phyloP scores from a whole-genome alignment of 352 stramenopile species.

The Paralagenidium karlingii region DNA sequence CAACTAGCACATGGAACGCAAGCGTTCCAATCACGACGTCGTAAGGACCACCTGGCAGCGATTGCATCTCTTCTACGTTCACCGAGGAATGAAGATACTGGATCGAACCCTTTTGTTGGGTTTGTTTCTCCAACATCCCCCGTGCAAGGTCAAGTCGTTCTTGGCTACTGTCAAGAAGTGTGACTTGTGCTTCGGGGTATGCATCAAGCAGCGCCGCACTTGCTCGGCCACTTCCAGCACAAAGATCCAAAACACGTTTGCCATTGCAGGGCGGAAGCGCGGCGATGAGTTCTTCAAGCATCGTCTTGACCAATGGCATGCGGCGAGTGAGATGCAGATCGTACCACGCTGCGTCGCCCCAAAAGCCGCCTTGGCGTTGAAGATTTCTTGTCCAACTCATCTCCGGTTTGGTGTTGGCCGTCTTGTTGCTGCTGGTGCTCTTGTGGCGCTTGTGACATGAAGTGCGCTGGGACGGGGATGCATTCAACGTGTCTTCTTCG shows the following conservation, averaged over 20 bases:
- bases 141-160: conserved; percentile 40
- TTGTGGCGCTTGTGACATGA: too few relatives aligned
- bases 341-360: conserved; percentile 68
- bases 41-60: conserved; percentile 4
- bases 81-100: background rate
- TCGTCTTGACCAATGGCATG: conserved; percentile 39
- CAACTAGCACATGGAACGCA: conserved; percentile 51
- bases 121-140: conserved; percentile 13
- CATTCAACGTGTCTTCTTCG: too few relatives aligned
- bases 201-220: conserved; percentile 33
- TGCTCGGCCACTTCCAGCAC: conserved; percentile 45
- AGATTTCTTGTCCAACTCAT: conserved; percentile 45
- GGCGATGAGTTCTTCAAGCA: conserved; percentile 45
- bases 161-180: conserved; percentile 39
- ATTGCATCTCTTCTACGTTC: conserved; percentile 1
- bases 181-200: conserved; percentile 34
- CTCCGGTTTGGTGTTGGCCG: background rate
- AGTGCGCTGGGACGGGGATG: too few relatives aligned
- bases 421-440: too few relatives aligned
- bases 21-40: conserved; percentile 53
- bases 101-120: background rate
- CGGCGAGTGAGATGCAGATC: conserved; percentile 47
- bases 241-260: conserved; percentile 49
- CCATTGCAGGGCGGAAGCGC: conserved; percentile 45
- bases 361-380: conserved; percentile 50